phyloP scores from a whole-genome alignment of 2,329 filamentous ascomycete genomes.

The Lasiodiplodia sp. region DNA sequence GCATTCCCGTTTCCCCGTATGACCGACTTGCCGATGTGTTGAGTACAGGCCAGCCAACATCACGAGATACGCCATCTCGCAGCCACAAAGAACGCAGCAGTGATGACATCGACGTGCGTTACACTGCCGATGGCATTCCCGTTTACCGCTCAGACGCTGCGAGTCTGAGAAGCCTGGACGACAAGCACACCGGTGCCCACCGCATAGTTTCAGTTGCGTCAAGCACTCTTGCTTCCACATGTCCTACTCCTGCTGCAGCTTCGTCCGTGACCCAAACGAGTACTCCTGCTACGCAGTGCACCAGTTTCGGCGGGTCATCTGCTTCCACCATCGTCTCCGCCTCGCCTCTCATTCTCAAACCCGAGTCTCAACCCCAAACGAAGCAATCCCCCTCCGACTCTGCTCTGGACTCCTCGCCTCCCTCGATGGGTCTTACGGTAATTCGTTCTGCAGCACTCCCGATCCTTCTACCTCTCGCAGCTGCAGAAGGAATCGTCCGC shows the following conservation, averaged over 20 bases:
- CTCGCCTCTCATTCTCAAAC: background rate
- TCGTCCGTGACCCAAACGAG: background rate
- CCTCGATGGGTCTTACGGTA: constrained; percentile 15
- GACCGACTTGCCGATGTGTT: constrained; percentile 19
- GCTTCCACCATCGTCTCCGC: background rate
- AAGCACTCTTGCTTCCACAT: constrained; percentile 1
- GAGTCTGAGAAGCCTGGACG: background rate
- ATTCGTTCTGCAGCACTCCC: constrained; percentile 44
- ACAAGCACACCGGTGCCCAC: background rate
- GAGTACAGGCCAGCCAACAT: background rate
- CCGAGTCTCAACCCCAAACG: constrained; percentile 19
- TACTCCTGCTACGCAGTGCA: background rate
- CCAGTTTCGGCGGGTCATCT: background rate
- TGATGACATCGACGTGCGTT: background rate
- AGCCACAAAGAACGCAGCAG: background rate
- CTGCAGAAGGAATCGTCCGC: constrained; percentile 45
- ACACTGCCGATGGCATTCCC: background rate
- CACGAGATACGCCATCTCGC: background rate
- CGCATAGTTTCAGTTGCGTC: constrained; percentile 14
- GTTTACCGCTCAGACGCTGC: background rate
- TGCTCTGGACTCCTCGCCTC: background rate
- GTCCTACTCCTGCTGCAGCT: constrained; percentile 6
- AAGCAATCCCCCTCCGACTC: background rate
- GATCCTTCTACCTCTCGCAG: constrained; percentile 47
- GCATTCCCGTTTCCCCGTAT: constrained; percentile 26